Base-by-base conservation (phyloP, 1,284 basidiomycete genomes). In the Coniferiporia weirii region DNA sequence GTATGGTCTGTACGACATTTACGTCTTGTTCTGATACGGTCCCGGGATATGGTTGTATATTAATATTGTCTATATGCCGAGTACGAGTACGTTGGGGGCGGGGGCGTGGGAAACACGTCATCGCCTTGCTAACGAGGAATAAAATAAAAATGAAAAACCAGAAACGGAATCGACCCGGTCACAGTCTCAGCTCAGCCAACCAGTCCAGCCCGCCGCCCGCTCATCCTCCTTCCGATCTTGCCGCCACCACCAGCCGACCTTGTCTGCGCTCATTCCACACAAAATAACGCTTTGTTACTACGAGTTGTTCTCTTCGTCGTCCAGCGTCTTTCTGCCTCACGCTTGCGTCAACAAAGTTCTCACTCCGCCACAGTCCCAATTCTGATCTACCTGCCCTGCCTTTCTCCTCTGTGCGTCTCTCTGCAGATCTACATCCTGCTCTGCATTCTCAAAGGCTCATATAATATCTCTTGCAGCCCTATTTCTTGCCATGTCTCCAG, bases 401-500 rank as follows among this genome's bases (percentile, higher is more conserved):
- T 45, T 53, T 36, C 12, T 52, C 27, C 53, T 7, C 38, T 40
- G 38, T 40, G 15, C 38, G 38, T 40, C 38, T 40, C 15, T 15
- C 15, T 40, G 15, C 38, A 40, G 15, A 40, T 15, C 8, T 7
- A 40, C 12, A 12, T 15, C 9, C 38, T 15, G 5, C 46, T 56
- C 46, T 36, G 32, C n/a, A 53, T n/a, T 8, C 17, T 4, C 52
- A 17, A 51, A 27, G 27, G 38, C 38, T 40, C 38, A 40, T 40
- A 40, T 15, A 12, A 40, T 15, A 40, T 40, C 15, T 40, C 38
- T 40, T 40, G 38, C 9, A 40, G 27, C 50, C 9, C 19, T 47
- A 10, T 27, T n/a, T 47, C 20, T 40, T 15, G 17, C 19, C 12
- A 60, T 60, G 59, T 60, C 59, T 55, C 54, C 59, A 13, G 59